Evolutionary conservation across 2,329 filamentous ascomycete genomes (phyloP).

Genomic region (Curvularia sp.): DNA sequence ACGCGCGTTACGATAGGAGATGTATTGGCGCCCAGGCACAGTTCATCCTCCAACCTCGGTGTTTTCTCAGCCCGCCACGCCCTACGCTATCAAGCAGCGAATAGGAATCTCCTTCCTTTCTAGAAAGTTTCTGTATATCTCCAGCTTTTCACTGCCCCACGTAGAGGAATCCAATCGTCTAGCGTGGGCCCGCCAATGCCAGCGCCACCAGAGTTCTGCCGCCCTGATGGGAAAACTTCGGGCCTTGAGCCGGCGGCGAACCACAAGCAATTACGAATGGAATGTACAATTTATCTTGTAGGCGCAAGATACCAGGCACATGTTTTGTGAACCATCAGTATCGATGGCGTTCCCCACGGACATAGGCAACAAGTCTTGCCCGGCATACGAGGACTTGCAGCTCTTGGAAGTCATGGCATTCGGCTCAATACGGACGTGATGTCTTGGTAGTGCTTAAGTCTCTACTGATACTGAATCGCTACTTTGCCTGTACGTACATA

Average conservation of each 20-base stretch:
- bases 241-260: constrained; percentile 20
- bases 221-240: constrained; percentile 3
- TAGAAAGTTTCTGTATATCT: constrained; percentile 6
- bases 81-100: neutral
- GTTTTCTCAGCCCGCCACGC: constrained; percentile 8
- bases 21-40: constrained; percentile 34
- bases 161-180: neutral
- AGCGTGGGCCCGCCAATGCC: constrained; percentile 3
- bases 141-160: constrained; percentile 11
- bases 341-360: constrained; percentile 3
- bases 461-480: neutral
- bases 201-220: neutral
- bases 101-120: constrained; percentile 17
- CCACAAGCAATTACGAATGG: constrained; percentile 21
- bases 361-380: constrained; percentile 14
- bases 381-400: constrained; percentile 13
- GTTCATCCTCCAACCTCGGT: constrained; percentile 11
- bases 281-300: constrained; percentile 13
- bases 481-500: constrained; percentile 1
- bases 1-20: constrained; percentile 19
- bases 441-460: constrained; percentile 2
- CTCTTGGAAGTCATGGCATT: constrained; percentile 31
- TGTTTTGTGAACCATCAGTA: constrained; percentile 1
- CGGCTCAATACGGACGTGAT: constrained; percentile 4
- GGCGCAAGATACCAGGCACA: constrained; percentile 4